A percentile compares a stretch with the other conserved stretches of the same genome.
Evolutionary conservation across 31 red algal species (phyloP).

Genomic region (Bonnemaisonia californica): DNA sequence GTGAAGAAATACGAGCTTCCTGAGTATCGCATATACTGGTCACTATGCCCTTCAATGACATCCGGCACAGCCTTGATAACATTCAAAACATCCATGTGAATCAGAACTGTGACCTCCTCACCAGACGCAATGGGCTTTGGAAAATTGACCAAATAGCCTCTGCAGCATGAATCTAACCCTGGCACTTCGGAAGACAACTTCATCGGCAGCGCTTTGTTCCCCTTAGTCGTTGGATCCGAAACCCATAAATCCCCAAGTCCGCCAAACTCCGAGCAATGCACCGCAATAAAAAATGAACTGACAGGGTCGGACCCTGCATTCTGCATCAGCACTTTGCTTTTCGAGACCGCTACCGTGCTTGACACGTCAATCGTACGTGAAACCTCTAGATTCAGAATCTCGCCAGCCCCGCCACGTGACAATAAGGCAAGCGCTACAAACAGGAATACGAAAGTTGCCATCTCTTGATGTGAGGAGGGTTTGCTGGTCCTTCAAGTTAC

Average conservation of each 20-base stretch:
- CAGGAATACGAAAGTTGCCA: no score
- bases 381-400: background rate
- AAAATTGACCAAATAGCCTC: constrained; percentile 18
- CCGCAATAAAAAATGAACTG: background rate
- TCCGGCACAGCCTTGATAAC: constrained; percentile 47
- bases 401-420: no score
- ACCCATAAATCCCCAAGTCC: background rate
- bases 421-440: no score
- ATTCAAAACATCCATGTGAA: constrained; percentile 33
- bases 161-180: background rate
- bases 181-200: background rate
- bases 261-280: background rate
- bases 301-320: background rate
- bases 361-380: background rate
- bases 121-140: constrained; percentile 12
- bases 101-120: constrained; percentile 23
- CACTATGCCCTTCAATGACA: constrained; percentile 9
- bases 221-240: background rate
- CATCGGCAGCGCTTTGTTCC: background rate
- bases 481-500: no score
- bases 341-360: background rate
- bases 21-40: constrained; percentile 55
- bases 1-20: constrained; percentile 53
- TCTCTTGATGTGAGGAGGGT: no score
- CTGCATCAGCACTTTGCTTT: background rate